phyloP scores from a whole-genome alignment of 192 early-diverging fungal species.

The Lobosporangium transversale region DNA sequence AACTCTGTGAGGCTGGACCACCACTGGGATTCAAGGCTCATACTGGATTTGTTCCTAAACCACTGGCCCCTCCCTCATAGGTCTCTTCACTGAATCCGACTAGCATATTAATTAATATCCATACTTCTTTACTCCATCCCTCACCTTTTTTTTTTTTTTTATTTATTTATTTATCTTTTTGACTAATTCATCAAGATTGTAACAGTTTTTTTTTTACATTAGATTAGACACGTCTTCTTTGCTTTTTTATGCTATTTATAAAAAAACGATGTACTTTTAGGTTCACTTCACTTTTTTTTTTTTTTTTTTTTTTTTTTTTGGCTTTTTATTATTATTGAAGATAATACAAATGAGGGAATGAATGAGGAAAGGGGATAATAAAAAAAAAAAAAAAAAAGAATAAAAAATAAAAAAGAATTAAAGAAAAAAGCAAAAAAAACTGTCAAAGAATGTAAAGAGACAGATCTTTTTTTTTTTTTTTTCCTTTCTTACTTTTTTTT shows the following conservation, averaged over 20 bases:
- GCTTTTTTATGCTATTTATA: no score
- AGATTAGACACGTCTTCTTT: no score
- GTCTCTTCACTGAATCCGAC: not conserved
- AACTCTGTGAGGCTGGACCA: constrained; percentile 47
- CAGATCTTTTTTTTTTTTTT: not conserved
- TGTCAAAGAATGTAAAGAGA: not conserved
- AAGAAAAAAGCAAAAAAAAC: no score
- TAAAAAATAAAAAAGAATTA: no score
- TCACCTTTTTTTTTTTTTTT: not conserved
- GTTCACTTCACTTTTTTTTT: no score
- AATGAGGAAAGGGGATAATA: not conserved
- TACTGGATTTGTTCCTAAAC: constrained; percentile 29
- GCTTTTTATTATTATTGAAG: no score
- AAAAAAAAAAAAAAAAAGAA: not conserved
- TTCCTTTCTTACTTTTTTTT: not conserved
- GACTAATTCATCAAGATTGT: no score
- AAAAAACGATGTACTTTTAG: no score
- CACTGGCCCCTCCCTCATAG: not conserved
- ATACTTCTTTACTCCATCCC: not conserved
- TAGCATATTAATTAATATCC: not conserved
- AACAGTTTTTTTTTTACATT: no score
- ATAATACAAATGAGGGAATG: no score
- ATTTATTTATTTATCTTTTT: not conserved
- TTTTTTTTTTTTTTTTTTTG: no score
- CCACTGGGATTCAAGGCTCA: constrained; percentile 26